Evolutionary conservation across 2,329 filamentous ascomycete genomes (phyloP), one percentile per base, ranked within the genome.

Genomic region (Fusarium beomiforme): DNA sequence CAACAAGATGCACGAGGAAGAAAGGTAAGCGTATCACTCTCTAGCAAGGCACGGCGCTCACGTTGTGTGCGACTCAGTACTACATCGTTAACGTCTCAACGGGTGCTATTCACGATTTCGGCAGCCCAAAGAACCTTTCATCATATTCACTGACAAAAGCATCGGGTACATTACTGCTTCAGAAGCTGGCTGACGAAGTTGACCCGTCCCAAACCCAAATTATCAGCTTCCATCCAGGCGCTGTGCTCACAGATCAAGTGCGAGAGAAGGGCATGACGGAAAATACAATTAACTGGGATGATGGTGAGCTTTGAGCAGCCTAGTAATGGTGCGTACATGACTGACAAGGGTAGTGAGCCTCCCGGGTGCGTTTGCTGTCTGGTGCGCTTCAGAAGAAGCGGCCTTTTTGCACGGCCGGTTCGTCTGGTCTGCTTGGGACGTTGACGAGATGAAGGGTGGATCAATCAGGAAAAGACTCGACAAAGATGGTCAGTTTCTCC

Each of bases 381-480:
- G 59, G 59, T 59, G 56, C 13, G 56, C 59, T 5, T 63, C 59
- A 0, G 29, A 29, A 10, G 37, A 61, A 21, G 59, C 56, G 5
- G 9, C 43, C 0, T 61, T 63, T 10, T 7, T 63, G 11, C 57
- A 63, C 2, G 56, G 59, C 8, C 43, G 59, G 8, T 63, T 61
- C 17, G 39, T 63, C 9, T 63, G 59, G 56, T 26, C 59, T 2
- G 31, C 37, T 2, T 63, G 59, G 59, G 44, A 63, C 39, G 59
- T 63, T 6, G 59, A 61, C 6, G 59, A 63, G 44, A 21, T 63
- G 23, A 50, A 60, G 21, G n/a, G 6, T 3, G 59, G 59, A 0
- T 6, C 33, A 4, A 2, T 61, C 8, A 21, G 59, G 21, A 19
- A 53, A 13, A 33, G 24, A 2, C 21, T 63, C 2, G 37, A 53